These are phyloP conservation scores for Artomyces pyxidatus DNA, from an alignment of 768 basidiomycete genomes.

Conservation along the genomic window DNA sequence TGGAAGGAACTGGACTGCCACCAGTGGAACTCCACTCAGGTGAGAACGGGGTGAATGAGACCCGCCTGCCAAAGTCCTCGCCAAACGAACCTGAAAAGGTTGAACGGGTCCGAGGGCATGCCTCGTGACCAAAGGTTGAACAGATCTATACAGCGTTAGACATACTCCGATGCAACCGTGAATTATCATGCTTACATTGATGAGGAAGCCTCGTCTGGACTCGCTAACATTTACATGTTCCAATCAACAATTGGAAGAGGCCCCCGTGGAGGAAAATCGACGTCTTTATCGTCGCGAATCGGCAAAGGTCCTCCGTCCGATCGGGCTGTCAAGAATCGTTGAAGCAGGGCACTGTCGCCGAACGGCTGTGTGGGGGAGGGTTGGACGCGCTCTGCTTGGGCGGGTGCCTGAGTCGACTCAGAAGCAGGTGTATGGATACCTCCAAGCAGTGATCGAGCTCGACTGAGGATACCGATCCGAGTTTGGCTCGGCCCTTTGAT, in stretches of 20 bases:
- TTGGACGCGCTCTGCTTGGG: not conserved
- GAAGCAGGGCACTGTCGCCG: conserved; percentile 16
- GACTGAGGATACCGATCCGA: conserved; percentile 12
- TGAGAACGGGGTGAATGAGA: too few species aligned
- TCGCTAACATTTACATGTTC: too few species aligned
- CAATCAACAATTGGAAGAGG: conserved; percentile 26
- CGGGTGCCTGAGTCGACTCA: not conserved
- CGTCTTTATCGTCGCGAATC: conserved; percentile 4
- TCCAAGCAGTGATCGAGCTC: conserved; percentile 13
- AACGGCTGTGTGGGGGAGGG: conserved; percentile 18
- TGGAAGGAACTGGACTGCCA: too few species aligned
- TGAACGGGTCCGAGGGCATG: conserved; percentile 10
- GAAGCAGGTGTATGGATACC: not conserved
- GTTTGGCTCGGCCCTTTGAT: conserved; percentile 12
- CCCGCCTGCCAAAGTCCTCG: too few species aligned
- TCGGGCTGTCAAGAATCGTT: not conserved
- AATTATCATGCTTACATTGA: not conserved
- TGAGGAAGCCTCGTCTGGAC: too few species aligned
- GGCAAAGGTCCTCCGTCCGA: not conserved
- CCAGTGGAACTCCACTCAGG: too few species aligned
- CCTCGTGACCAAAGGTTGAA: not conserved
- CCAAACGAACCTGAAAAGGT: conserved; percentile 16
- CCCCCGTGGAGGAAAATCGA: conserved; percentile 20
- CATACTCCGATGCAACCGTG: conserved; percentile 4
- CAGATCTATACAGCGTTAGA: conserved; percentile 28